Conservation (phyloP, 2,329 filamentous ascomycete genomes). For the Westerdykella aurantiaca region DNA sequence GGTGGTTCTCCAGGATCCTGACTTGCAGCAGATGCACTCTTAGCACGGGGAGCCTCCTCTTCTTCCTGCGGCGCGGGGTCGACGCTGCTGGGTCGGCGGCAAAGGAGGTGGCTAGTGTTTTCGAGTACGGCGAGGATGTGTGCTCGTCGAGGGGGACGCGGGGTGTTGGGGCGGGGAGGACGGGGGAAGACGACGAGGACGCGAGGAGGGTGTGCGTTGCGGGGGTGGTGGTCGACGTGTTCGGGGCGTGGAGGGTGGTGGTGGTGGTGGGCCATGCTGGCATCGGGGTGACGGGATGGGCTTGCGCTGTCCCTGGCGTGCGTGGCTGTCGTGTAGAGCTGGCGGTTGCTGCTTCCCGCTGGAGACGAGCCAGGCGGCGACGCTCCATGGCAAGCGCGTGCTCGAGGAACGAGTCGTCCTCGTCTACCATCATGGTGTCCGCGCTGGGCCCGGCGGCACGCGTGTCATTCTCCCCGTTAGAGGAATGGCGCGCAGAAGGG, state of each 20-base stretch:
- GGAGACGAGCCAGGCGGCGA: not conserved
- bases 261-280: slow-evolving; percentile 2
- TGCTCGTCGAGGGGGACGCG: slow-evolving; percentile 18
- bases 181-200: slow-evolving; percentile 4
- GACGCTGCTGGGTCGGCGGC: slow-evolving; percentile 11
- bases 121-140: slow-evolving; percentile 8
- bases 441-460: slow-evolving; percentile 3
- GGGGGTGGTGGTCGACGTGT: slow-evolving; percentile 2
- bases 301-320: slow-evolving; percentile 18
- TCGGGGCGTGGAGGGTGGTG: slow-evolving; percentile 4
- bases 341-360: not conserved
- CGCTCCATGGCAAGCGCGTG: slow-evolving; percentile 19
- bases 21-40: slow-evolving; percentile 88
- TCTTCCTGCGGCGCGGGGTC: slow-evolving; percentile 37
- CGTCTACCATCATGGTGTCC: slow-evolving; percentile 12
- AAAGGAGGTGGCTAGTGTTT: not conserved
- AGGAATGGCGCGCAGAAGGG: not conserved
- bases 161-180: slow-evolving; percentile 3
- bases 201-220: slow-evolving; percentile 9
- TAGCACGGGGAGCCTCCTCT: slow-evolving; percentile 65
- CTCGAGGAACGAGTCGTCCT: slow-evolving; percentile 19
- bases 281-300: slow-evolving; percentile 3
- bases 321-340: slow-evolving; percentile 48
- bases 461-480: slow-evolving; percentile 1
- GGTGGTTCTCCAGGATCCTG: slow-evolving; percentile 89